A percentile compares a stretch with the other conserved stretches of the same genome.
These are phyloP conservation scores for Fusarium circinatum DNA, from an alignment of 2,329 filamentous ascomycete genomes.

Conservation along the genomic window DNA sequence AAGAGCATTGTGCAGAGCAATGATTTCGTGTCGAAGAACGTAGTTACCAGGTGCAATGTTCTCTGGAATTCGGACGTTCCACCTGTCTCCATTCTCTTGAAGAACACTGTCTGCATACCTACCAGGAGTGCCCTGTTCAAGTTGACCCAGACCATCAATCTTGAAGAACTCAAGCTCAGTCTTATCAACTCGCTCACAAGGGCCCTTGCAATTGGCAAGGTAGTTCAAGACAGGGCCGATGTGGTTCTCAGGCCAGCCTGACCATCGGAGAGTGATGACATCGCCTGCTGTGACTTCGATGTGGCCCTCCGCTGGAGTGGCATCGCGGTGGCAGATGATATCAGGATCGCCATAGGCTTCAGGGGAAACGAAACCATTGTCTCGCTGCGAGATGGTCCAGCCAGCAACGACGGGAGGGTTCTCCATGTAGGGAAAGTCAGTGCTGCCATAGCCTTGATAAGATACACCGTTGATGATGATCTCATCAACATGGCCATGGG, in stretches of 20 bases:
- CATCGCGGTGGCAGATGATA: conserved; percentile 61
- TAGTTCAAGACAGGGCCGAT: conserved; percentile 59
- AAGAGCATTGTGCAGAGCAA: conserved; percentile 61
- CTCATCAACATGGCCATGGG: conserved; percentile 56
- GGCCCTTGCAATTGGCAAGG: conserved; percentile 56
- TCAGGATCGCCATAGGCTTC: conserved; percentile 53
- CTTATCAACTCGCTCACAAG: conserved; percentile 55
- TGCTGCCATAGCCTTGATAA: conserved; percentile 54
- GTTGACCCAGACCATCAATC: conserved; percentile 54
- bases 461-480: conserved; percentile 57
- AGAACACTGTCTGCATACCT: conserved; percentile 57
- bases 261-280: conserved; percentile 59
- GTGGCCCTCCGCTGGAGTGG: conserved; percentile 52
- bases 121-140: conserved; percentile 49
- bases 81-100: conserved; percentile 61
- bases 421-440: conserved; percentile 48
- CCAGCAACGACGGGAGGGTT: conserved; percentile 51
- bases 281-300: conserved; percentile 57
- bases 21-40: conserved; percentile 65
- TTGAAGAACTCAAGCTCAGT: conserved; percentile 58
- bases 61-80: conserved; percentile 60
- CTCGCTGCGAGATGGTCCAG: conserved; percentile 55
- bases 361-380: conserved; percentile 61
- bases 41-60: conserved; percentile 62
- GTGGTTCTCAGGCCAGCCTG: conserved; percentile 60